Evolutionary conservation across 2,329 filamentous ascomycete genomes (phyloP).

Genomic region (Pseudogymnoascus sp.): DNA sequence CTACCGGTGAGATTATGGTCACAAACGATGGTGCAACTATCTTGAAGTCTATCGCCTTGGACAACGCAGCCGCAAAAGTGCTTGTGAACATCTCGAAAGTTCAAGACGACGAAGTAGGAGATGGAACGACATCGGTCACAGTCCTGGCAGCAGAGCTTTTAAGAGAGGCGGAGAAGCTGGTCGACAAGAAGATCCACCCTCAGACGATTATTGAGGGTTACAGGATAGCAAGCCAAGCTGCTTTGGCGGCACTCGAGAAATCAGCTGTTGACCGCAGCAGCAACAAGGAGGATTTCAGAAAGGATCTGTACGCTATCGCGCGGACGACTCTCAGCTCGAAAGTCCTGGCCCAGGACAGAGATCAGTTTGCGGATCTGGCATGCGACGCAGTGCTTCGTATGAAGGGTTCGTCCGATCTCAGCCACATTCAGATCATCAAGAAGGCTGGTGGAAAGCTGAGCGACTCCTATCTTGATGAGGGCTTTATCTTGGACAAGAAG

Average conservation of each 20-base stretch:
- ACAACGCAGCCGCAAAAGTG: slow-evolving; percentile 97
- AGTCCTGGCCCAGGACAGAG: slow-evolving; percentile 85
- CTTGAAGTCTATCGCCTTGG: slow-evolving; percentile 93
- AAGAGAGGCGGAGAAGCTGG: slow-evolving; percentile 91
- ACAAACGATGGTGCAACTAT: slow-evolving; percentile 99
- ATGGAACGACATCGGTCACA: slow-evolving; percentile 95
- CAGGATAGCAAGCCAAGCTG: slow-evolving; percentile 88
- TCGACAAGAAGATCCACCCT: slow-evolving; percentile 97
- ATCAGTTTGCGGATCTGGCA: slow-evolving; percentile 83
- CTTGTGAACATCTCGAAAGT: slow-evolving; percentile 99
- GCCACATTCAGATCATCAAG: slow-evolving; percentile 99
- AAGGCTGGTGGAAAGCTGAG: slow-evolving; percentile 96
- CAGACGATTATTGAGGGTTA: slow-evolving; percentile 99
- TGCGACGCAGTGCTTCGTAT: slow-evolving; percentile 86
- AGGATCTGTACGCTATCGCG: slow-evolving; percentile 84
- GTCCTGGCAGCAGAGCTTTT: slow-evolving; percentile 92
- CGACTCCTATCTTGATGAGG: slow-evolving; percentile 95
- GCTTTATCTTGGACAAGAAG: slow-evolving; percentile 98
- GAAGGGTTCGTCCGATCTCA: slow-evolving; percentile 84
- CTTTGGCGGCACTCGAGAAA: slow-evolving; percentile 73
- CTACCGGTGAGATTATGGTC: slow-evolving; percentile 94
- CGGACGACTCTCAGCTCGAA: slow-evolving; percentile 96
- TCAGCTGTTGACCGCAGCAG: slow-evolving; percentile 85
- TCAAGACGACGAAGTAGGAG: slow-evolving; percentile 96
- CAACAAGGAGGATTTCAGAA: slow-evolving; percentile 73